Evolutionary conservation across 805 yeast species (phyloP).

Genomic region (Pachysolen tannophilus): DNA sequence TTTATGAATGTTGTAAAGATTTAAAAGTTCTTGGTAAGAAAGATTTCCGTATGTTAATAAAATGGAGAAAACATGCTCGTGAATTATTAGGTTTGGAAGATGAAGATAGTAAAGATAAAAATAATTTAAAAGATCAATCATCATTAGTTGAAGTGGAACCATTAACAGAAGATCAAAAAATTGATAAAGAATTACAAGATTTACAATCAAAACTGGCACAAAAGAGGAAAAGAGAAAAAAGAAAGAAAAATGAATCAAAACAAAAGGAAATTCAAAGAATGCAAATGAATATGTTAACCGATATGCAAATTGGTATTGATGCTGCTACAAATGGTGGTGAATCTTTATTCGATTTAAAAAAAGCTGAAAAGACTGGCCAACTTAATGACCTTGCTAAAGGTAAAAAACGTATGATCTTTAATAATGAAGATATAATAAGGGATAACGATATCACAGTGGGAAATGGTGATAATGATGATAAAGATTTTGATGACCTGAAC

Average conservation of each 20-base stretch:
- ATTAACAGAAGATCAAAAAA: slow-evolving; percentile 80
- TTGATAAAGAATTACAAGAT: slow-evolving; percentile 76
- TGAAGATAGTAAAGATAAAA: no score
- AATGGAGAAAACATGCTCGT: slow-evolving; percentile 86
- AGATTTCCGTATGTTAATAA: slow-evolving; percentile 78
- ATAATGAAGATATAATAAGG: slow-evolving; percentile 42
- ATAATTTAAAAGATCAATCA: slow-evolving; percentile 37
- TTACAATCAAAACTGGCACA: slow-evolving; percentile 64
- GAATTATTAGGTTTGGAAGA: slow-evolving; percentile 63
- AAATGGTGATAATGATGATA: slow-evolving; percentile 28
- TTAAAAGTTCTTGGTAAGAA: slow-evolving; percentile 89
- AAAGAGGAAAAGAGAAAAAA: slow-evolving; percentile 69
- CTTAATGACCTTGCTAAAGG: slow-evolving; percentile 69
- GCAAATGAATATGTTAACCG: slow-evolving; percentile 95
- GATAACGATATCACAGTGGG: slow-evolving; percentile 53
- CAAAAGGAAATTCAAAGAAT: slow-evolving; percentile 84
- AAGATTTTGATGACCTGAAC: slow-evolving; percentile 18
- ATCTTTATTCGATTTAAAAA: slow-evolving; percentile 70
- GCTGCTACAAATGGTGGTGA: slow-evolving; percentile 78
- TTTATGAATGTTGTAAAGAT: slow-evolving; percentile 80
- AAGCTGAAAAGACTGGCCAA: slow-evolving; percentile 86
- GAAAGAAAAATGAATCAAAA: slow-evolving; percentile 72
- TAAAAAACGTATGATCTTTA: slow-evolving; percentile 56
- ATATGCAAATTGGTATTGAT: slow-evolving; percentile 87
- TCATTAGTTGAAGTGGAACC: slow-evolving; percentile 57